Conservation (phyloP, 1,284 basidiomycete species). For the Tetrapyrgos nigripes region DNA sequence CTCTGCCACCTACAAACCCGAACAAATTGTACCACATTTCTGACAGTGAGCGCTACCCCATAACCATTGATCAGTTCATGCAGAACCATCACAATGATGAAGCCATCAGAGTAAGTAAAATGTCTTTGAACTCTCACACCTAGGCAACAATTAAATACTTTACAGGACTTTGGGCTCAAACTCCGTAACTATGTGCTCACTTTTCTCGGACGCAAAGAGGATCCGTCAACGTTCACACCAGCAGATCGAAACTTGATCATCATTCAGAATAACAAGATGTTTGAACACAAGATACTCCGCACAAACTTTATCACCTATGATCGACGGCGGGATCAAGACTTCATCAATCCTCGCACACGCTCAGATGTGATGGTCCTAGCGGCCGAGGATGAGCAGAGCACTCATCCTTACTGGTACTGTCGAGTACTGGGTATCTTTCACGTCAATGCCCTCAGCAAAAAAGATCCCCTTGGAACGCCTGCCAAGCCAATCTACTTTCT, state of each 20-base stretch:
- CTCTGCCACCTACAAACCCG: slow-evolving; percentile 14
- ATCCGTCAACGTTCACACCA: slow-evolving; percentile 26
- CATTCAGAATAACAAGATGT: slow-evolving; percentile 22
- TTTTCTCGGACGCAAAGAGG: slow-evolving; percentile 24
- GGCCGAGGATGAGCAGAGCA: neutral
- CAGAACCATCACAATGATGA: neutral
- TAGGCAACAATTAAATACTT: neutral
- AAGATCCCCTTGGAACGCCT: neutral
- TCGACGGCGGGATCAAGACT: slow-evolving; percentile 28
- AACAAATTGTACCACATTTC: slow-evolving; percentile 24
- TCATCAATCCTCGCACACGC: slow-evolving; percentile 22
- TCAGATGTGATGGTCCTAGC: slow-evolving; percentile 26
- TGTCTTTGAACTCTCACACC: neutral
- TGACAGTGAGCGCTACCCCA: neutral
- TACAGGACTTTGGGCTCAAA: slow-evolving; percentile 29
- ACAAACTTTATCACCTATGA: slow-evolving; percentile 38
- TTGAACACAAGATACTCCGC: slow-evolving; percentile 19
- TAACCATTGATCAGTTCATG: neutral
- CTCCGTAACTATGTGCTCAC: slow-evolving; percentile 31
- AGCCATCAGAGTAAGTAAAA: neutral
- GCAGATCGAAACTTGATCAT: slow-evolving; percentile 25
- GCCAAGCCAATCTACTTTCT: slow-evolving; percentile 27
- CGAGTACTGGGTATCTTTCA: slow-evolving; percentile 29
- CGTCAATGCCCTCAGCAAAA: neutral
- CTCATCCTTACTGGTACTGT: slow-evolving; percentile 30